Percentiles rank a stretch among this genome's conserved stretches.
Evolutionary conservation across 2,329 filamentous ascomycete species (phyloP).

Genomic region (Sporothrix brunneoviolacea): DNA sequence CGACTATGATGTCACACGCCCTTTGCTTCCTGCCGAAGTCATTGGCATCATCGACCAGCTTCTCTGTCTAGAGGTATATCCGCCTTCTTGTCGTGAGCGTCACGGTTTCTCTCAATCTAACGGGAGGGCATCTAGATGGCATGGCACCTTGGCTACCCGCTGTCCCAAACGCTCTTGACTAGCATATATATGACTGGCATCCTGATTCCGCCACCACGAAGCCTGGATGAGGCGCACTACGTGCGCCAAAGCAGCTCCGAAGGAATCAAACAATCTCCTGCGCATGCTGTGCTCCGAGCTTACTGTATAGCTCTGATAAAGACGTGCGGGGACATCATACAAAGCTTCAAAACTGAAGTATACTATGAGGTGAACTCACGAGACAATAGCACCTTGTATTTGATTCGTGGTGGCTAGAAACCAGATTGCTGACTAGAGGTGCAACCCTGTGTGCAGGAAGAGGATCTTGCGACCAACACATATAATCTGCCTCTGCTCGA

Average conservation of each 20-base stretch:
- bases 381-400: slow-evolving; percentile 43
- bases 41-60: slow-evolving; percentile 93
- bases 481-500: slow-evolving; percentile 75
- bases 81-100: neutral
- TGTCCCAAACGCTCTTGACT: slow-evolving; percentile 91
- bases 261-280: slow-evolving; percentile 6
- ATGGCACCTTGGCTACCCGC: slow-evolving; percentile 92
- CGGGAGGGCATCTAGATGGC: slow-evolving; percentile 62
- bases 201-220: slow-evolving; percentile 60
- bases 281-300: slow-evolving; percentile 61
- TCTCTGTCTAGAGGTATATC: slow-evolving; percentile 71
- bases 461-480: slow-evolving; percentile 91
- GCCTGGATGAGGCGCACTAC: slow-evolving; percentile 61
- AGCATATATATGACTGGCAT: slow-evolving; percentile 84
- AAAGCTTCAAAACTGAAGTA: slow-evolving; percentile 71
- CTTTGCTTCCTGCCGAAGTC: slow-evolving; percentile 69
- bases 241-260: slow-evolving; percentile 40
- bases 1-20: slow-evolving; percentile 62
- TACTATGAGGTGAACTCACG: slow-evolving; percentile 68
- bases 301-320: slow-evolving; percentile 85
- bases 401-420: neutral
- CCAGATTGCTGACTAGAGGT: neutral
- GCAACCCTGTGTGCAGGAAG: slow-evolving; percentile 53
- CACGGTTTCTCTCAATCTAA: too few species aligned
- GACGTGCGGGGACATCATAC: slow-evolving; percentile 70